Evolutionary conservation across 2,329 filamentous ascomycete genomes (phyloP).

Genomic region (Aspergillus ochraceus): DNA sequence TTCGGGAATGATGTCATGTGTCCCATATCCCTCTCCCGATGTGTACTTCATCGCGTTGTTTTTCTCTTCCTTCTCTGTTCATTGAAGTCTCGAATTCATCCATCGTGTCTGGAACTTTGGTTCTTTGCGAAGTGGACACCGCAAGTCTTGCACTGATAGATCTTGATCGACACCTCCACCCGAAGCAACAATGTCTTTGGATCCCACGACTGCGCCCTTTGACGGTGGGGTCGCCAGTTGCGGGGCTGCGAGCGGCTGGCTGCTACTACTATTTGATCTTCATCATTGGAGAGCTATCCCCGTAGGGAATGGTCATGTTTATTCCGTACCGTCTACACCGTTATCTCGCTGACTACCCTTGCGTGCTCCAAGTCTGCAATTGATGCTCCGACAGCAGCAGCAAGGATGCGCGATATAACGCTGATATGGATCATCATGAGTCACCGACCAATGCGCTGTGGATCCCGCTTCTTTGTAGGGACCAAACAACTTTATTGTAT

Average conservation of each 20-base stretch:
- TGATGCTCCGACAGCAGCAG: neutral
- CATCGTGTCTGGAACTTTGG: too few species aligned
- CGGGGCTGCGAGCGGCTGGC: too few species aligned
- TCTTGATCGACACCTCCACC: constrained; percentile 3
- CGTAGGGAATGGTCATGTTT: too few species aligned
- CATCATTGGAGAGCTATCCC: too few species aligned
- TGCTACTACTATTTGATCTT: too few species aligned
- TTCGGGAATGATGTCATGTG: constrained; percentile 19
- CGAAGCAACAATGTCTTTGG: neutral
- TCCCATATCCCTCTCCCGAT: neutral
- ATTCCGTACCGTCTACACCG: too few species aligned
- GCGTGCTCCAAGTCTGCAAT: neutral
- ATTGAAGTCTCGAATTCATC: too few species aligned
- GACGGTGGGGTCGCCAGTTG: neutral
- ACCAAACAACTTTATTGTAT: constrained; percentile 8
- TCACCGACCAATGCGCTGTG: neutral
- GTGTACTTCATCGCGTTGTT: neutral
- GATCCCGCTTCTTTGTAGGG: neutral
- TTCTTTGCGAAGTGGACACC: neutral
- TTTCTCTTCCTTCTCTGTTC: too few species aligned
- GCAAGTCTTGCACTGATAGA: neutral
- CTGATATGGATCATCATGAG: neutral
- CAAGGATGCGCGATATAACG: neutral
- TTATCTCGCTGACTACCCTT: neutral
- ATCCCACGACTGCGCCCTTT: neutral